phyloP scores from a whole-genome alignment of 345 rosid genomes.

The Acer saccharum region DNA sequence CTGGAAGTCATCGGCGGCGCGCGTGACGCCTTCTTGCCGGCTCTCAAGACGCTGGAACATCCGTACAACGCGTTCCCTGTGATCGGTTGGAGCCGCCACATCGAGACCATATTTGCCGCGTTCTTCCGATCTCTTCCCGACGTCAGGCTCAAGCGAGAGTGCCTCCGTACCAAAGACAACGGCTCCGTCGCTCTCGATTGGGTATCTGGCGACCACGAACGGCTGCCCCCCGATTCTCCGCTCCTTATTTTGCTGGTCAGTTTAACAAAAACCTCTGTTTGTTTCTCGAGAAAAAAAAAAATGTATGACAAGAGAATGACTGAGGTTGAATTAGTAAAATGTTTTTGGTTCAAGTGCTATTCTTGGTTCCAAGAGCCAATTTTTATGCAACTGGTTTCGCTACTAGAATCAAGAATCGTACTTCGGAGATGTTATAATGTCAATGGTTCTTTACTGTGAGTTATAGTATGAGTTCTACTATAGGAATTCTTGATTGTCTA shows the following conservation, averaged over 20 bases:
- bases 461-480: too few species aligned
- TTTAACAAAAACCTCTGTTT: neutral
- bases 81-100: constrained; percentile 52
- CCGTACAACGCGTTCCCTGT: constrained; percentile 63
- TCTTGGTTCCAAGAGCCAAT: neutral
- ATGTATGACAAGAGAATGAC: neutral
- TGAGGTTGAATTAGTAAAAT: neutral
- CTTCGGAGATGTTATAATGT: too few species aligned
- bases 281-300: neutral
- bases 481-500: too few species aligned
- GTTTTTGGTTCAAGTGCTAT: too few species aligned
- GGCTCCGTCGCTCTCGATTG: constrained; percentile 66
- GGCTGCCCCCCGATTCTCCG: constrained; percentile 58
- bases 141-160: constrained; percentile 51
- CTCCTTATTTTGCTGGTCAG: constrained; percentile 76
- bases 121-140: constrained; percentile 47
- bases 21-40: constrained; percentile 54
- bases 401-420: too few species aligned
- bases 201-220: constrained; percentile 57
- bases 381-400: neutral
- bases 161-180: constrained; percentile 53
- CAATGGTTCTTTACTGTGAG: too few species aligned
- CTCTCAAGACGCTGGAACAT: constrained; percentile 45
- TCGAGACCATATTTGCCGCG: constrained; percentile 69
- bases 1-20: constrained; percentile 78